Evolutionary conservation across 305 asterid genomes (phyloP).

Genomic region (Solanum hybrid): DNA sequence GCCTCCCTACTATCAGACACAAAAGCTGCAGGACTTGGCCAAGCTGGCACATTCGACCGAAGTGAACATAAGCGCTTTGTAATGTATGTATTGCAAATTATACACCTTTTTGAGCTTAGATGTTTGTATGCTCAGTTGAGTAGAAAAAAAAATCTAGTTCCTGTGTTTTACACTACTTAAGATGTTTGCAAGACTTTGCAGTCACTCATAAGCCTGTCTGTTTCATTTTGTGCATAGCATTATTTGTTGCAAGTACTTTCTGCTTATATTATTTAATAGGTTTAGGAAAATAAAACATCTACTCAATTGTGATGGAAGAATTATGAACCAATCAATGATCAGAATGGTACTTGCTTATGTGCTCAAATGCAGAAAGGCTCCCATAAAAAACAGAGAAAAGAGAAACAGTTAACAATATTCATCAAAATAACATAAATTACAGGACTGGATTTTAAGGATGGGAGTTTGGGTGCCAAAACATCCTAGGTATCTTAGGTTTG

Average conservation of each 20-base stretch:
- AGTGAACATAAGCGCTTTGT: conserved; percentile 85
- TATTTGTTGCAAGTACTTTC: neutral
- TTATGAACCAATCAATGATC: neutral
- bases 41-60: conserved; percentile 49
- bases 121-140: neutral
- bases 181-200: neutral
- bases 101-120: neutral
- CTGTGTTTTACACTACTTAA: neutral
- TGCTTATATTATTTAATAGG: neutral
- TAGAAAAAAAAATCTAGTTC: neutral
- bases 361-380: neutral
- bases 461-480: neutral
- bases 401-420: neutral
- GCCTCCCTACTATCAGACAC: conserved; percentile 21
- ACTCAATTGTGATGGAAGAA: neutral
- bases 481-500: neutral
- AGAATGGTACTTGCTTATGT: neutral
- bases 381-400: neutral
- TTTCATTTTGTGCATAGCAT: neutral
- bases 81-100: conserved; percentile 32
- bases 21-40: conserved; percentile 55
- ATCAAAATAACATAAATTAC: neutral
- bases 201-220: neutral
- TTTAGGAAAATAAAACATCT: neutral
- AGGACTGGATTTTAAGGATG: neutral